These are phyloP conservation scores for Lachnellula occidentalis DNA, from an alignment of 2,329 filamentous ascomycete genomes.

Conservation along the genomic window DNA sequence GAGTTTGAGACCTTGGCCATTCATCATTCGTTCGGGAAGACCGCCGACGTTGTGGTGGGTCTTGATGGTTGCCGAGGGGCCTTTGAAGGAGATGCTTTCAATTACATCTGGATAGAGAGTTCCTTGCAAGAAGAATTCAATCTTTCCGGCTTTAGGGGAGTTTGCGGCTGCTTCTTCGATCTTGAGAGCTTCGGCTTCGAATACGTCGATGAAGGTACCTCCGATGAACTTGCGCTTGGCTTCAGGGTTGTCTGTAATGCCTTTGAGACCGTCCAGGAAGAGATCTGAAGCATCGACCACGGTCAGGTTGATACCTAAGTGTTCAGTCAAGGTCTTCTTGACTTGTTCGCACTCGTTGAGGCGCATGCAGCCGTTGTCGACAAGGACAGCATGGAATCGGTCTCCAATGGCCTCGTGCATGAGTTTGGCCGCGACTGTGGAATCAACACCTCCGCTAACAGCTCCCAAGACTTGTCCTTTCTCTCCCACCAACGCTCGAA, in stretches of 20 bases:
- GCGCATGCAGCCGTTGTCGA: slow-evolving; percentile 82
- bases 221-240: slow-evolving; percentile 90
- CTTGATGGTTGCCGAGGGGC: slow-evolving; percentile 66
- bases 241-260: slow-evolving; percentile 71
- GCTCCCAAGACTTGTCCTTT: slow-evolving; percentile 76
- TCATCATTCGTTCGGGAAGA: slow-evolving; percentile 51
- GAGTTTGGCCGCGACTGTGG: slow-evolving; percentile 77
- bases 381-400: slow-evolving; percentile 72
- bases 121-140: slow-evolving; percentile 84
- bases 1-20: slow-evolving; percentile 52
- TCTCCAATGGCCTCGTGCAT: slow-evolving; percentile 84
- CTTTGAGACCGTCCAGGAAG: slow-evolving; percentile 73
- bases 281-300: slow-evolving; percentile 73
- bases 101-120: slow-evolving; percentile 60
- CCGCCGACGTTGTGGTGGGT: slow-evolving; percentile 68
- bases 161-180: slow-evolving; percentile 68
- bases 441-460: slow-evolving; percentile 81
- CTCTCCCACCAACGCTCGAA: slow-evolving; percentile 74
- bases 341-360: slow-evolving; percentile 80
- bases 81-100: slow-evolving; percentile 65
- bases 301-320: slow-evolving; percentile 85
- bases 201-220: slow-evolving; percentile 70
- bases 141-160: slow-evolving; percentile 63
- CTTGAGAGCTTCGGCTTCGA: slow-evolving; percentile 70
- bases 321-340: slow-evolving; percentile 68